Evolutionary conservation across 1,284 basidiomycete species (phyloP), one percentile per base, ranked within the genome.

Genomic region (Trichosporon inkin): DNA sequence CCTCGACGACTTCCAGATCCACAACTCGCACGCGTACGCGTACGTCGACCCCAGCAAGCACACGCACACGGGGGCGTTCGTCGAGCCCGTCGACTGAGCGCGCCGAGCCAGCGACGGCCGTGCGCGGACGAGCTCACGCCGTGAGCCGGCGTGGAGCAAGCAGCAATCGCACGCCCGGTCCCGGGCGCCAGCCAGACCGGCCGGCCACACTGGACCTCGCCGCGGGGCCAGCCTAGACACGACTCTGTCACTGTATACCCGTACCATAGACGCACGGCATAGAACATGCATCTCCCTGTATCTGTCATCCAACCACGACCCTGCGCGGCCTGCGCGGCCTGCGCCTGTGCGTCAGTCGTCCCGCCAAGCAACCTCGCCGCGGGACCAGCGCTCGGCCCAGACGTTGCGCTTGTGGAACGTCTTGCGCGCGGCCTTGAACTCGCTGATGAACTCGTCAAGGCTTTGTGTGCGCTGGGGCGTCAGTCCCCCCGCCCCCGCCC

Each of bases 401-500:
- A 94, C 87, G 3, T 86, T 86, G 28, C 92, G 82, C 75, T 93
- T 93, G 75, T 96, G 92, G 75, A 92, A 95, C 16, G 84, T 82
- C 79, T 90, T 92, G 67, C 92, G 80, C 40, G 87, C 76, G 57
- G 91, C 90, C 72, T 87, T 91, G 80, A 92, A 95, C 71, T 92
- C 86, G 70, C 82, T 85, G 52, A 94, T 85, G 67, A 96, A 97
- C 49, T 88, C 86, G 63, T 95, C 92, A 20, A 93, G 83, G 10
- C 75, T 67, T 39, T 68, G 55, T 68, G 67, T 61, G n/a, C n/a
- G n/a, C n/a, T n/a, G n/a, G n/a, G n/a, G n/a, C n/a, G n/a, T n/a
- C n/a, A n/a, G n/a, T n/a, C n/a, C n/a, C n/a, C n/a, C n/a, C n/a
- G n/a, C n/a, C n/a, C n/a, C n/a, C n/a, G n/a, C n/a, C n/a, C n/a